Conservation (phyloP, 2,329 filamentous ascomycete genomes). For the Pseudocercospora cruenta region DNA sequence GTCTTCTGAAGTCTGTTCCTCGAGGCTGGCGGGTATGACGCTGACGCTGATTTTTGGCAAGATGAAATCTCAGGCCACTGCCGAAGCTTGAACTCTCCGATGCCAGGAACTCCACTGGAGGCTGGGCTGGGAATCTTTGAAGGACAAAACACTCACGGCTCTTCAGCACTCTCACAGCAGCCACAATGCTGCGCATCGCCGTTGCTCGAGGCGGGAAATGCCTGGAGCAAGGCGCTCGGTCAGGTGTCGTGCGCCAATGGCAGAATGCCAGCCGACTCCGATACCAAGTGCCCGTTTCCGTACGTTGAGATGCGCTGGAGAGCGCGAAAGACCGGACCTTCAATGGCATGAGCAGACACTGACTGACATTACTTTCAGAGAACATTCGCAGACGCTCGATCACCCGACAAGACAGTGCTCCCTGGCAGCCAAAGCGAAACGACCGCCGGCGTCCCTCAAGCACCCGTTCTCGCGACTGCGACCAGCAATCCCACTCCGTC, state of each 20-base stretch:
- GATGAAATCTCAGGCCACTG: neutral
- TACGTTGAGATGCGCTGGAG: neutral
- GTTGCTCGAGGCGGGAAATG: slow-evolving; percentile 27
- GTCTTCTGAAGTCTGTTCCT: too few relatives aligned
- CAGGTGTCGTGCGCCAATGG: slow-evolving; percentile 22
- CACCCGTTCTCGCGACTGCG: slow-evolving; percentile 32
- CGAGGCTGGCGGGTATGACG: too few relatives aligned
- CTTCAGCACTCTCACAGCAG: neutral
- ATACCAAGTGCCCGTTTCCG: neutral
- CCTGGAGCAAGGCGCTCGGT: slow-evolving; percentile 22
- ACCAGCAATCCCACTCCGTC: slow-evolving; percentile 19
- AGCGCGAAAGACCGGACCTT: slow-evolving; percentile 5
- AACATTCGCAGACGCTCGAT: slow-evolving; percentile 35
- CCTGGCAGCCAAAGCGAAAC: slow-evolving; percentile 37
- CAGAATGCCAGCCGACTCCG: slow-evolving; percentile 18
- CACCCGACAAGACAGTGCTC: slow-evolving; percentile 39
- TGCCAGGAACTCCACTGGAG: neutral
- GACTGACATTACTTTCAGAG: slow-evolving; percentile 25
- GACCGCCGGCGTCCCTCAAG: slow-evolving; percentile 37
- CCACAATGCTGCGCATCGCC: slow-evolving; percentile 30
- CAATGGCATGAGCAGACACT: neutral
- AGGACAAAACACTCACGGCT: neutral
- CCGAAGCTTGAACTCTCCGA: neutral
- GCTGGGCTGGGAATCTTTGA: neutral
- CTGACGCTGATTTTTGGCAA: too few relatives aligned